These are phyloP conservation scores for Citrullus colocynthis DNA, from an alignment of 306 rosid species.

Conservation along the genomic window DNA sequence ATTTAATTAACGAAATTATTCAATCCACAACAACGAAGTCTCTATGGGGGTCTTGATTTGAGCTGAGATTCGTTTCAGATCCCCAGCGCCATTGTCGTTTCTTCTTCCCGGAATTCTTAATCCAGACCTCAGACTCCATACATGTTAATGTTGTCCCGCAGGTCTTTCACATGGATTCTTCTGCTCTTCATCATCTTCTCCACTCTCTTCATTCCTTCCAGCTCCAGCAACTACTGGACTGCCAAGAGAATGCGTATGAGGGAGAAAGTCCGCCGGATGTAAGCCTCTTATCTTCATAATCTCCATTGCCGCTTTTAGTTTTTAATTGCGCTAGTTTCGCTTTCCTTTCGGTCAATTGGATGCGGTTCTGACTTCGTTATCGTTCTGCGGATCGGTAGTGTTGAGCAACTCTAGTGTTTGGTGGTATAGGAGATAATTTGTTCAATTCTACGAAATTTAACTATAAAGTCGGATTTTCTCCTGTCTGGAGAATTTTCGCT, in stretches of 20 bases:
- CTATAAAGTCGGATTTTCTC: background rate
- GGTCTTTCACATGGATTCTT: constrained; percentile 32
- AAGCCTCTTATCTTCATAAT: constrained; percentile 3
- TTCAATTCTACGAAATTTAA: background rate
- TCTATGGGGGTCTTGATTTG: background rate
- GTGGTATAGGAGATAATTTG: background rate
- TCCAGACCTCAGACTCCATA: background rate
- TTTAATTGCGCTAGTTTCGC: background rate
- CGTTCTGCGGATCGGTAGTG: background rate
- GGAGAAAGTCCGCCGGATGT: constrained; percentile 85
- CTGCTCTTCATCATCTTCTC: constrained; percentile 30
- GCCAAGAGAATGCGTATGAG: constrained; percentile 67
- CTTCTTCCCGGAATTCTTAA: background rate
- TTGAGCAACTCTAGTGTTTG: background rate
- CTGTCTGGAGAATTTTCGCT: background rate
- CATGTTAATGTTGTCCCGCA: constrained; percentile 36
- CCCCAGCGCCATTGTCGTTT: background rate
- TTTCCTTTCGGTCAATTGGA: background rate
- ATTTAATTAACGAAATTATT: background rate
- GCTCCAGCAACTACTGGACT: constrained; percentile 29
- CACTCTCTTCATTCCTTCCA: constrained; percentile 17
- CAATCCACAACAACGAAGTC: background rate
- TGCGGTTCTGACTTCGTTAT: background rate
- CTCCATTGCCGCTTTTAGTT: background rate
- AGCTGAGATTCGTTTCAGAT: background rate